phyloP scores from a whole-genome alignment of 225 moss, liverwort and hornwort species.

The Rhytidiadelphus loreus region DNA sequence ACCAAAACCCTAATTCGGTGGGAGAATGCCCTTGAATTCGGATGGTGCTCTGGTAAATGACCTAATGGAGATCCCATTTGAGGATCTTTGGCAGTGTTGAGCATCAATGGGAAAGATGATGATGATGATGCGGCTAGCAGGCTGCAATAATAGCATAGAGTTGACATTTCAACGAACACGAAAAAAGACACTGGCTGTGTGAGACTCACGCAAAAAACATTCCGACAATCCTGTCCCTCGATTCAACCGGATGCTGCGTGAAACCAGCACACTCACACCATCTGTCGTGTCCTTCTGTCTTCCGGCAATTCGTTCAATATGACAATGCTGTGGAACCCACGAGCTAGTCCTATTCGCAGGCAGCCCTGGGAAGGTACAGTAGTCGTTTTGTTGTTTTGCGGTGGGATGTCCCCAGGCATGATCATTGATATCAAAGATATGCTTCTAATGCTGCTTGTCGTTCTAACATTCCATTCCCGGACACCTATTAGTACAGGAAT shows the following conservation, averaged over 20 bases:
- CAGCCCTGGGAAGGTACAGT: not conserved
- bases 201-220: not conserved
- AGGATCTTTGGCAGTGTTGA: not conserved
- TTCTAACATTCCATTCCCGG: not conserved
- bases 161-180: not conserved
- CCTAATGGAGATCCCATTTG: not conserved
- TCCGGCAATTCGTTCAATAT: not conserved
- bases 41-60: not conserved
- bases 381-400: not conserved
- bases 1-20: not conserved
- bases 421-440: not conserved
- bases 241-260: not conserved
- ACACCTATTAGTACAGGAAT: not conserved
- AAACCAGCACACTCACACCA: not conserved
- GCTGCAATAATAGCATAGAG: not conserved
- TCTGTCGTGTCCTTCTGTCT: not conserved
- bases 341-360: not conserved
- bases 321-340: not conserved
- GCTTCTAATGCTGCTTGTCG: not conserved
- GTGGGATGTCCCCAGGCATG: not conserved
- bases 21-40: not conserved
- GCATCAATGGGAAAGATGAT: not conserved
- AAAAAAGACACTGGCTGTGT: not conserved
- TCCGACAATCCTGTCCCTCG: slow-evolving; percentile 1
- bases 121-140: not conserved